These are phyloP conservation scores for Salix koriyanagi DNA, from an alignment of 345 rosid species.

Conservation along the genomic window DNA sequence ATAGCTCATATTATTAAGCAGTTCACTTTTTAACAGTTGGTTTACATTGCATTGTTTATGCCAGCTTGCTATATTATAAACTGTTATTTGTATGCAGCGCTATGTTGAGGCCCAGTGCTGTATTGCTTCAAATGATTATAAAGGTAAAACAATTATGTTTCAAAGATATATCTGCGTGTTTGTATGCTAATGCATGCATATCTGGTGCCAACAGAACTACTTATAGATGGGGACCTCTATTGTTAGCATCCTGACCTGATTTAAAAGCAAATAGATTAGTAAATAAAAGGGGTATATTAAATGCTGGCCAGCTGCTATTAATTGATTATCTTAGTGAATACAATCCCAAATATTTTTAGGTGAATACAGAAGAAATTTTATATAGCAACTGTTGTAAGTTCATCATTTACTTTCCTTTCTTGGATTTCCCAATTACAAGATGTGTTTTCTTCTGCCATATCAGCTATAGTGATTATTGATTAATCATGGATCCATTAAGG, in stretches of 20 bases:
- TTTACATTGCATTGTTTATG: conserved; percentile 1
- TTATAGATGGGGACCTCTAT: conserved; percentile 7
- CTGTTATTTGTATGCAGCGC: conserved; percentile 54
- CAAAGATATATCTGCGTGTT: background rate
- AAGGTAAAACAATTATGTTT: conserved; percentile 39
- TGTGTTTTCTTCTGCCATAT: background rate
- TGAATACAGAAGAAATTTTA: background rate
- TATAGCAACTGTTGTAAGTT: background rate
- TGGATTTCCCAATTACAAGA: background rate
- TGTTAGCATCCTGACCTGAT: background rate
- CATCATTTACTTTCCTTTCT: background rate
- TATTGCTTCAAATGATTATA: conserved; percentile 86
- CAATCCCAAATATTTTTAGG: background rate
- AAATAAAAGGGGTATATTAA: background rate
- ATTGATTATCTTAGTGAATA: background rate
- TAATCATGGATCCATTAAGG: background rate
- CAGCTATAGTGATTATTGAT: background rate
- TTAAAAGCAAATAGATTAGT: background rate
- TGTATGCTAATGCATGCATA: background rate
- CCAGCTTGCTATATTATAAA: background rate
- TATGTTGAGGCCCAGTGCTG: conserved; percentile 96
- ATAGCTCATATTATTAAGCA: background rate
- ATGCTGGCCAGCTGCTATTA: background rate
- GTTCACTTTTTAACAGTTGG: background rate
- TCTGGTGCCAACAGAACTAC: background rate